phyloP scores from a whole-genome alignment of 768 basidiomycete species.

The Termitomyces sp. region DNA sequence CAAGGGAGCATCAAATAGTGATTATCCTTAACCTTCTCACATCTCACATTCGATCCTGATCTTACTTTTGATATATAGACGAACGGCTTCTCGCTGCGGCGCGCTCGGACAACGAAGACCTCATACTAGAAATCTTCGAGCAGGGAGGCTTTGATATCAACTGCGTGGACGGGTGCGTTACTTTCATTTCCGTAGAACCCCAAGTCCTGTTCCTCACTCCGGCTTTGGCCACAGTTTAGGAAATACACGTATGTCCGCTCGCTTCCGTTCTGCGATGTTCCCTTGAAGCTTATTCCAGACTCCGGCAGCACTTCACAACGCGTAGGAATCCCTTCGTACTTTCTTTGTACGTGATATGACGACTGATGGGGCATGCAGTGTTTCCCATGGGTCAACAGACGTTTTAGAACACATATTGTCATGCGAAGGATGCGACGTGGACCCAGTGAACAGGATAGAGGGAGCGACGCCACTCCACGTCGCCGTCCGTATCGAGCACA shows the following conservation, averaged over 20 bases:
- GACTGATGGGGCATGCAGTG: constrained; percentile 25
- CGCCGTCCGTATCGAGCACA: constrained; percentile 52
- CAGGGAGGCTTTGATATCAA: constrained; percentile 65
- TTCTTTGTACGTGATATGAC: background rate
- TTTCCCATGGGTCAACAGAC: constrained; percentile 48
- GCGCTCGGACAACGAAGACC: constrained; percentile 64
- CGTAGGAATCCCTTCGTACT: constrained; percentile 29
- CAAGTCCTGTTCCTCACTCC: background rate
- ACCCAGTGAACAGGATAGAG: constrained; percentile 64
- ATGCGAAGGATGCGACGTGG: constrained; percentile 76
- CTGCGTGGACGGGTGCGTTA: constrained; percentile 66
- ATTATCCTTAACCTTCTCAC: background rate
- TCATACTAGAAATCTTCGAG: constrained; percentile 55
- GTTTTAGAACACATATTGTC: constrained; percentile 71
- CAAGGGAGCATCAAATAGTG: constrained; percentile 23
- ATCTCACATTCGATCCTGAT: background rate
- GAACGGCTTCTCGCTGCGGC: constrained; percentile 71
- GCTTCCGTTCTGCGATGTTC: background rate
- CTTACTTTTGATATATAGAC: constrained; percentile 33
- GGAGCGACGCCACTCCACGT: constrained; percentile 77
- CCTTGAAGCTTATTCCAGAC: background rate
- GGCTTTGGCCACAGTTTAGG: constrained; percentile 44
- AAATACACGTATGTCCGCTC: constrained; percentile 60
- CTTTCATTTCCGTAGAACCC: background rate
- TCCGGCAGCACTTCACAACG: constrained; percentile 58